phyloP scores from a whole-genome alignment of 805 yeast species.

The Ascoidea rubescens region DNA sequence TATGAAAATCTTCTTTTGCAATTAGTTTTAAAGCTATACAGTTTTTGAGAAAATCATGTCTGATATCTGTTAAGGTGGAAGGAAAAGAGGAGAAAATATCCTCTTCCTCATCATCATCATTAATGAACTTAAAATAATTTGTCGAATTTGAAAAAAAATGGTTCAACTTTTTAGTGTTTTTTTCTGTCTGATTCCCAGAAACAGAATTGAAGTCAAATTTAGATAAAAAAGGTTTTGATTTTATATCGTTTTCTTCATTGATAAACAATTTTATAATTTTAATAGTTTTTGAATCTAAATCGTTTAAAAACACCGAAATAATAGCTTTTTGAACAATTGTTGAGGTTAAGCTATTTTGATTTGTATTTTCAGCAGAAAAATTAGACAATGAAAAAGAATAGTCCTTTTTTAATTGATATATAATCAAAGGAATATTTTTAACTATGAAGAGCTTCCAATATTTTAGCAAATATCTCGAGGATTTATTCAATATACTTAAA shows the following conservation, averaged over 20 bases:
- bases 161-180: no score
- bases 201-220: slow-evolving; percentile 17
- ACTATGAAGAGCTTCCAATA: no score
- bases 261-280: slow-evolving; percentile 14
- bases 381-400: no score
- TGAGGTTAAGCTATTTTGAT: background rate
- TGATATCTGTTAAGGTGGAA: slow-evolving; percentile 29
- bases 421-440: no score
- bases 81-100: slow-evolving; percentile 40
- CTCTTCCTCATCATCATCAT: slow-evolving; percentile 23
- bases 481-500: no score
- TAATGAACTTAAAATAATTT: slow-evolving; percentile 20
- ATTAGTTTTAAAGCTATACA: slow-evolving; percentile 27
- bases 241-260: slow-evolving; percentile 10
- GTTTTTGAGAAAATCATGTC: slow-evolving; percentile 36
- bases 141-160: no score
- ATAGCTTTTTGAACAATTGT: slow-evolving; percentile 4
- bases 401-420: no score
- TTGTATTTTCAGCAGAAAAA: no score
- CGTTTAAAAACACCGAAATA: slow-evolving; percentile 11
- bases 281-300: slow-evolving; percentile 22
- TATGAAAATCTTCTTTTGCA: slow-evolving; percentile 19
- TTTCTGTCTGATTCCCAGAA: slow-evolving; percentile 8
- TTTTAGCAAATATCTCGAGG: no score
- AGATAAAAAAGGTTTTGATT: slow-evolving; percentile 14